Base-by-base conservation (phyloP, 2,329 filamentous ascomycete species). In the Fonsecaea monophora region DNA sequence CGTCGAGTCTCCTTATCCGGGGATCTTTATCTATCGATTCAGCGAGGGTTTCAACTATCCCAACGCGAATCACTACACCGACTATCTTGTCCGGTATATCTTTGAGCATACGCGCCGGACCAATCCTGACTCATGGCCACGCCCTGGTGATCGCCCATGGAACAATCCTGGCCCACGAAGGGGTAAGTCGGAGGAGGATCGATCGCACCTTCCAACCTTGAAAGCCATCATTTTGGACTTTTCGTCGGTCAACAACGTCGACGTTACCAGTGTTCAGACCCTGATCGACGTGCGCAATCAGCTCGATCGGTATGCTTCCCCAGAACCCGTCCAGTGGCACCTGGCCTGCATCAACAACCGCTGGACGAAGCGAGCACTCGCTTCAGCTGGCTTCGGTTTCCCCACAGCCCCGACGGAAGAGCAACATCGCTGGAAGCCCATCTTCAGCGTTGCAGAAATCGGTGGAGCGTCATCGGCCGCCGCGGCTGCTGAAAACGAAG, bases 41-140 rank as follows among this genome's bases (percentile, higher is more conserved):
- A 89, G 91, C 0, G 94, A 98, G 80, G 92, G 94, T 53, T 97
- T 96, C 84, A 96, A 95, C 80, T 99, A 98, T 75, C 92, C 94
- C 67, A 99, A 97, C 73, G 93, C 93, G 21, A 92, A 92, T 74
- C 89, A 92, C 76, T 93, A 96, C 70, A 87, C 97, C 64, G 93
- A 97, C 74, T 87, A 92, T 74, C 83, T 96, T 59, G 86, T 88
- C 2, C 80, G 84, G 1, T 86, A 88, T 72, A 87, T 96, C 55
- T 90, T 90, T 71, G 78, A 83, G 53, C 81, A 89, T 67, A 96
- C 94, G 2, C 88, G 90, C 42, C 89, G 92, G 37, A 96, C 92
- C 1, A 92, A 91, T 70, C 82, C 88, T 0, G 82, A 90, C 64
- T 81, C 84, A 1, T 96, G 89, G 73, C 78, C 82, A 4, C 84